Percentiles rank a stretch among this genome's conserved stretches.
phyloP scores from a whole-genome alignment of 306 rosid genomes.

The Crotalaria pallida region DNA sequence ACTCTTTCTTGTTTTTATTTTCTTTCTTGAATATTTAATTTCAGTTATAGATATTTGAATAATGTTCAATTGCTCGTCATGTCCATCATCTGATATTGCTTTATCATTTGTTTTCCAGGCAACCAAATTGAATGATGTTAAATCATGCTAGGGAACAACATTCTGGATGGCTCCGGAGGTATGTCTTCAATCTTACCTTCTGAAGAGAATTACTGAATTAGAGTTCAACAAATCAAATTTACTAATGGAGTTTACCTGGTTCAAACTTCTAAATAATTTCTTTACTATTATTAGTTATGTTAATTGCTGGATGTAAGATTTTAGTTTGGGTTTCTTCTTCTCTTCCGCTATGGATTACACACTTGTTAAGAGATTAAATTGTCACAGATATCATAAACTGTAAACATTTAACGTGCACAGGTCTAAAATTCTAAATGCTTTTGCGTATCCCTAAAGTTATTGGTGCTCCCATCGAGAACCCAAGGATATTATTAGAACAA shows the following conservation, averaged over 20 bases:
- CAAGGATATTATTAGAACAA: constrained; percentile 7
- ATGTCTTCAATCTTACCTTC: constrained; percentile 34
- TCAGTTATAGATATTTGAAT: constrained; percentile 9
- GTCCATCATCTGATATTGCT: constrained; percentile 18
- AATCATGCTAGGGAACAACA: constrained; percentile 81
- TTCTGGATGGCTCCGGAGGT: constrained; percentile 99
- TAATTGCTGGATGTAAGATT: neutral
- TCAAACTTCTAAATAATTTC: constrained; percentile 9
- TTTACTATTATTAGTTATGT: neutral
- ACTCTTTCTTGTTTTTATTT: neutral
- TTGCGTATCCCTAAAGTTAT: neutral
- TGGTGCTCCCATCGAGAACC: neutral
- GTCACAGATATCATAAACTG: neutral
- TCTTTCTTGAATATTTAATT: neutral
- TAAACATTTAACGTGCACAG: neutral
- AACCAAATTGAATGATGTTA: constrained; percentile 69
- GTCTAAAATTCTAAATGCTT: constrained; percentile 1
- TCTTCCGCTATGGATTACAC: neutral
- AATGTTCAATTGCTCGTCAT: constrained; percentile 2
- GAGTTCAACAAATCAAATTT: constrained; percentile 11
- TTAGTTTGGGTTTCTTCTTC: constrained; percentile 10
- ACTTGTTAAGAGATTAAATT: neutral
- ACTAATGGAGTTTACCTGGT: neutral
- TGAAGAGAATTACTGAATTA: neutral
- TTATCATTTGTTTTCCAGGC: constrained; percentile 47